Conservation (phyloP, 208 protist genomes). For the Zelonia costaricensis region DNA sequence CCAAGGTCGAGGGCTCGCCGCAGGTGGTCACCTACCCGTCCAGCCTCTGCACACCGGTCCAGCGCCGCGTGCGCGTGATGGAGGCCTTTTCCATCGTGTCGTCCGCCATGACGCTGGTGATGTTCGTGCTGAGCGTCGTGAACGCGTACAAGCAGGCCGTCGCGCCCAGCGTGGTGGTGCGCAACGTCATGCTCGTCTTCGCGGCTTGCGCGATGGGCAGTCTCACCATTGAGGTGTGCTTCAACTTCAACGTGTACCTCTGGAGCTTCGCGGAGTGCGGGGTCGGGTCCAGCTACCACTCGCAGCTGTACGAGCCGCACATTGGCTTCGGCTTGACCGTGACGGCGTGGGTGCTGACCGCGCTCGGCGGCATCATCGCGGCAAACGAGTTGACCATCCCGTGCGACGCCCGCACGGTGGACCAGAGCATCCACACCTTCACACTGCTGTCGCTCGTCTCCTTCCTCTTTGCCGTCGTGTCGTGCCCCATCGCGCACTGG, state of each 20-base stretch:
- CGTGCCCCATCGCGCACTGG: conserved; percentile 69
- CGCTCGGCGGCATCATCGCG: conserved; percentile 45
- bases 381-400: conserved; percentile 51
- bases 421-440: conserved; percentile 41
- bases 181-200: conserved; percentile 34
- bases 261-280: conserved; percentile 65
- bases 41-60: conserved; percentile 41
- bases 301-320: conserved; percentile 66
- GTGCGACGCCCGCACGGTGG: conserved; percentile 56
- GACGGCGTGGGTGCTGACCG: conserved; percentile 62
- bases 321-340: conserved; percentile 63
- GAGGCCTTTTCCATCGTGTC: conserved; percentile 55
- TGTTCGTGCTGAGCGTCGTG: conserved; percentile 38
- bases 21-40: conserved; percentile 25
- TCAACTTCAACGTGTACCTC: conserved; percentile 77
- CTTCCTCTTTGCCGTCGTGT: conserved; percentile 56
- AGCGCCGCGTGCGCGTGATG: conserved; percentile 42
- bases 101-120: conserved; percentile 32
- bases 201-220: conserved; percentile 31
- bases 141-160: conserved; percentile 19
- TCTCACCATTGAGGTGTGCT: conserved; percentile 47
- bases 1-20: conserved; percentile 26
- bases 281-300: conserved; percentile 55
- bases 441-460: conserved; percentile 45
- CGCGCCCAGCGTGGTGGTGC: conserved; percentile 24